Conservation (phyloP, 257 asterid species). For the Agastache rugosa region DNA sequence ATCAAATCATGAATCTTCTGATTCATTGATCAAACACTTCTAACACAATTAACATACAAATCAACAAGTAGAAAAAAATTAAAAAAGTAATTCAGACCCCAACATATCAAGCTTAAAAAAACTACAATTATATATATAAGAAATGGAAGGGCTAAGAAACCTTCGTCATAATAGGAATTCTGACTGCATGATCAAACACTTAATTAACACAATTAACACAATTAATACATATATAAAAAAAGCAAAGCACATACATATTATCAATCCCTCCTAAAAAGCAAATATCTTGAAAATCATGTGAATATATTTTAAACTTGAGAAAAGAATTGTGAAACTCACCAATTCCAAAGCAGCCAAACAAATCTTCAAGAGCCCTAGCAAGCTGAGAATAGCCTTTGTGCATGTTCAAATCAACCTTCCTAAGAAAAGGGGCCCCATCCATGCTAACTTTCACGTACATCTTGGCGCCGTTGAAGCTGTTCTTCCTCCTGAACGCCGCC, state of each 20-base stretch:
- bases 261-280: not conserved
- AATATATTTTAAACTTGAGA: no score
- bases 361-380: conserved; percentile 56
- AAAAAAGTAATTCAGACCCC: no score
- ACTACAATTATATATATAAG: no score
- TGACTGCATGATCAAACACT: not conserved
- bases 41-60: not conserved
- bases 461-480: conserved; percentile 36
- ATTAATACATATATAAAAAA: not conserved
- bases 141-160: no score
- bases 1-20: not conserved
- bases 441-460: conserved; percentile 80
- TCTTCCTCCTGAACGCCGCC: conserved; percentile 62
- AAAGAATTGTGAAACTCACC: conserved; percentile 41
- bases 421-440: conserved; percentile 81
- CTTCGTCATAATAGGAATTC: not conserved
- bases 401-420: conserved; percentile 62
- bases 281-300: not conserved
- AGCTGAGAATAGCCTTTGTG: conserved; percentile 55
- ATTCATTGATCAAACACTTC: not conserved
- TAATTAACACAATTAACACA: not conserved
- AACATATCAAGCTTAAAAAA: no score
- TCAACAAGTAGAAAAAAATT: not conserved
- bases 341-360: conserved; percentile 58
- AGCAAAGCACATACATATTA: not conserved